Percentiles rank a stretch among this genome's conserved stretches.
These are phyloP conservation scores for Actinomortierella wolfii DNA, from an alignment of 371 early-diverging fungal genomes.

Conservation along the genomic window DNA sequence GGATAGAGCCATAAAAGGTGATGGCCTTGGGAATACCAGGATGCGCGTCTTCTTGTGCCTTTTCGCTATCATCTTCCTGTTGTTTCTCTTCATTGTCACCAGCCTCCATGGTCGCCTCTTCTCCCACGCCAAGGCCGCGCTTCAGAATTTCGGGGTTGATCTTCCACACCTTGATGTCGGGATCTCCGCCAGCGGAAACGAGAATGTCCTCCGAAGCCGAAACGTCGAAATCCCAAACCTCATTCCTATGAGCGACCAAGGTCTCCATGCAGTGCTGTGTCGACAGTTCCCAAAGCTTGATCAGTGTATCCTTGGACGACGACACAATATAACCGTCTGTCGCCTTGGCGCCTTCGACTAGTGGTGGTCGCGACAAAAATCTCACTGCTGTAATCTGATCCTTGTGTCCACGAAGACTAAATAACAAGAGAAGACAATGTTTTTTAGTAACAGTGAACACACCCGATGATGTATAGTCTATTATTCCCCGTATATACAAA, in stretches of 20 bases:
- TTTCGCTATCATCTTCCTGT: constrained; percentile 22
- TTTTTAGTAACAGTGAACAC: background rate
- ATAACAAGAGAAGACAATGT: background rate
- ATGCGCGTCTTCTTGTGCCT: constrained; percentile 5
- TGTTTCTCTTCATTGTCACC: constrained; percentile 44
- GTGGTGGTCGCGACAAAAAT: constrained; percentile 34
- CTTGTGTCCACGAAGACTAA: constrained; percentile 90
- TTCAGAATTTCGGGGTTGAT: constrained; percentile 62
- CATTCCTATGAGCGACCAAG: constrained; percentile 88
- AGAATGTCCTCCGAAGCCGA: constrained; percentile 63
- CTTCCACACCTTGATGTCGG: constrained; percentile 86
- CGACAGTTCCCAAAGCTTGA: constrained; percentile 95
- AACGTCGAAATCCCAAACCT: constrained; percentile 87
- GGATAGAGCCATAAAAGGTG: constrained; percentile 72
- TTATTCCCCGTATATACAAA: too few relatives aligned
- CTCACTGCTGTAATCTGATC: constrained; percentile 82
- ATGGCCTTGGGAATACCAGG: constrained; percentile 59
- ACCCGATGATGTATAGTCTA: background rate
- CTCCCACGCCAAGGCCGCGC: constrained; percentile 42
- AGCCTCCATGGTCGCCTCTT: constrained; percentile 46
- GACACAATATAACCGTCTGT: constrained; percentile 80
- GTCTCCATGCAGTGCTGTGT: constrained; percentile 96
- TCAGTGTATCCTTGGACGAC: constrained; percentile 90
- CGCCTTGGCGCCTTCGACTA: constrained; percentile 44
- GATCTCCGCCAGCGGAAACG: constrained; percentile 88